Percentiles rank a stretch among this genome's conserved stretches.
phyloP scores from a whole-genome alignment of 352 stramenopile genomes.

The Globisporangium perplexum region DNA sequence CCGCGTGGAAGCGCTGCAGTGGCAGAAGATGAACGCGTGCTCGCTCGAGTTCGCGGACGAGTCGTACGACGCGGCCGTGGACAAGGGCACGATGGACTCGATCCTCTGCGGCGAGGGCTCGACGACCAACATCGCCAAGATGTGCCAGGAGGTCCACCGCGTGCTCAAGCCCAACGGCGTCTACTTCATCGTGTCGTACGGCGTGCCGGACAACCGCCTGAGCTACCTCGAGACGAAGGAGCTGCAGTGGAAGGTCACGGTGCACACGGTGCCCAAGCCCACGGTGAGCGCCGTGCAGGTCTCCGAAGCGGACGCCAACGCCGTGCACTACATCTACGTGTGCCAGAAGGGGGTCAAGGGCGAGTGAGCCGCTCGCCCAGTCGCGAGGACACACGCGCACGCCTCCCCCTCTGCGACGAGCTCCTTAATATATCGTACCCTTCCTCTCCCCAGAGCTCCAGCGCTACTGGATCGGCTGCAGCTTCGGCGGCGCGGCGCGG shows the following conservation, averaged over 20 bases:
- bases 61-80: constrained; percentile 92
- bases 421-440: constrained; percentile 11
- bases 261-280: constrained; percentile 95
- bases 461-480: constrained; percentile 1
- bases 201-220: constrained; percentile 93
- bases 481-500: background rate
- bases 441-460: background rate
- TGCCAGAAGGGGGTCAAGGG: constrained; percentile 88
- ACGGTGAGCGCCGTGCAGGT: constrained; percentile 92
- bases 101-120: constrained; percentile 94
- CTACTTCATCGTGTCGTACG: constrained; percentile 95
- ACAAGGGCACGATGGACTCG: constrained; percentile 95
- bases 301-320: constrained; percentile 90
- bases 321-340: constrained; percentile 96
- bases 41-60: constrained; percentile 93
- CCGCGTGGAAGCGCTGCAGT: constrained; percentile 85
- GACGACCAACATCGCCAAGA: constrained; percentile 93
- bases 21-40: constrained; percentile 95
- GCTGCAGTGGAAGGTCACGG: constrained; percentile 92
- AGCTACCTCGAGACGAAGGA: constrained; percentile 96
- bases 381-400: background rate
- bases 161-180: constrained; percentile 94
- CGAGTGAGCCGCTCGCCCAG: constrained; percentile 18
- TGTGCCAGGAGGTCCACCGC: constrained; percentile 92
- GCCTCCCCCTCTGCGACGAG: too few relatives aligned